Evolutionary conservation across 345 rosid genomes (phyloP).

Genomic region (Raphanus sativus): DNA sequence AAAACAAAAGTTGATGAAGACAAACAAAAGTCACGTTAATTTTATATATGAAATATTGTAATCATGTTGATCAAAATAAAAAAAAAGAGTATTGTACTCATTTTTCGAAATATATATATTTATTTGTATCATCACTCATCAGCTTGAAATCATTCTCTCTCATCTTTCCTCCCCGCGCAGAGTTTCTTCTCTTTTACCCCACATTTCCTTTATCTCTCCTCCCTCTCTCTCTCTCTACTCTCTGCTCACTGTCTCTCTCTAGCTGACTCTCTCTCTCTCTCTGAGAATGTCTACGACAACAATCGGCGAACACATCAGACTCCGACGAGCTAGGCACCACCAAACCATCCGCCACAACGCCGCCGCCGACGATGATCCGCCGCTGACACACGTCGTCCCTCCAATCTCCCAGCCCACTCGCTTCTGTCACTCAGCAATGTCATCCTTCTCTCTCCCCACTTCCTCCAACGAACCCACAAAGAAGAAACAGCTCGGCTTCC

Average conservation of each 20-base stretch:
- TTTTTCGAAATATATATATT: neutral
- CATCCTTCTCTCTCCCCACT: constrained; percentile 39
- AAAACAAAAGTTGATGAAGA: neutral
- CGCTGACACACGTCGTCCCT: constrained; percentile 41
- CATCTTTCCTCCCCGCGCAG: constrained; percentile 22
- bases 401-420: constrained; percentile 39
- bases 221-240: neutral
- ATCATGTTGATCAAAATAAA: too few species aligned
- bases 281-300: constrained; percentile 47
- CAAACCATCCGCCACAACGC: constrained; percentile 37
- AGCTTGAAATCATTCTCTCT: constrained; percentile 22
- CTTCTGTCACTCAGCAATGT: constrained; percentile 35
- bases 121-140: neutral
- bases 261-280: neutral
- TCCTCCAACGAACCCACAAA: constrained; percentile 43
- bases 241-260: neutral
- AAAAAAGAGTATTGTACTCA: neutral
- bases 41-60: neutral
- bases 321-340: constrained; percentile 57
- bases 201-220: neutral
- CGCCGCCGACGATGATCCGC: constrained; percentile 42
- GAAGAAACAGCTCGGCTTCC: constrained; percentile 51
- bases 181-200: neutral
- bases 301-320: constrained; percentile 50
- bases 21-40: neutral